A percentile compares a stretch with the other conserved stretches of the same genome.
These are phyloP conservation scores for Cicer arietinum DNA, from an alignment of 306 rosid genomes.

Conservation along the genomic window DNA sequence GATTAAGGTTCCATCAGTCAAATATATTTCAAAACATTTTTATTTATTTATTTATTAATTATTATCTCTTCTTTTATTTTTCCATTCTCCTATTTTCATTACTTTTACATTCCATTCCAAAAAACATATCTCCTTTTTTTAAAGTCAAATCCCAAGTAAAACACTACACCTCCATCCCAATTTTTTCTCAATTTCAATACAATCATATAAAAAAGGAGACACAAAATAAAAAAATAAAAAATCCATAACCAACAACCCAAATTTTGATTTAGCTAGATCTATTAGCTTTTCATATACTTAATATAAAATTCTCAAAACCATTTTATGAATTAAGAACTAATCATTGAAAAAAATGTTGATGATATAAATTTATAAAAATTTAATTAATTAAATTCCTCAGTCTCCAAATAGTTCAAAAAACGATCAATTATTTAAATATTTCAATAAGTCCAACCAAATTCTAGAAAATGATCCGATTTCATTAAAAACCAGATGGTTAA, in stretches of 20 bases:
- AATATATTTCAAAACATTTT: constrained; percentile 26
- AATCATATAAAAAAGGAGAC: background rate
- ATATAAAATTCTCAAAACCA: constrained; percentile 1
- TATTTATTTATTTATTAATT: constrained; percentile 10
- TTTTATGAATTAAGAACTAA: constrained; percentile 33
- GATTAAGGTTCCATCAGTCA: constrained; percentile 71
- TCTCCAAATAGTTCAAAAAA: background rate
- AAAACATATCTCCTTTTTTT: constrained; percentile 45
- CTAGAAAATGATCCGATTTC: too few relatives aligned
- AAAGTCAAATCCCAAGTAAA: constrained; percentile 65
- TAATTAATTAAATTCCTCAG: background rate
- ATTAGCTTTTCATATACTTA: background rate
- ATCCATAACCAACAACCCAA: constrained; percentile 30
- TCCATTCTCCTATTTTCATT: constrained; percentile 35
- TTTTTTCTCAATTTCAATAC: constrained; percentile 26
- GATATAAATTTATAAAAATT: background rate
- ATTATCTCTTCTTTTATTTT: constrained; percentile 23
- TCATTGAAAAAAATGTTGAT: background rate
- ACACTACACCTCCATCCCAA: constrained; percentile 24
- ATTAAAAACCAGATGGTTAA: too few relatives aligned
- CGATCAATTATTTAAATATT: too few relatives aligned
- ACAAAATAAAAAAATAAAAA: background rate
- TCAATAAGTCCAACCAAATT: too few relatives aligned
- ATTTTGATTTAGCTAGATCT: constrained; percentile 28
- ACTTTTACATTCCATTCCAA: constrained; percentile 49